Evolutionary conservation across 2,329 filamentous ascomycete species (phyloP).

Genomic region (Dryadomyces quercivorus): DNA sequence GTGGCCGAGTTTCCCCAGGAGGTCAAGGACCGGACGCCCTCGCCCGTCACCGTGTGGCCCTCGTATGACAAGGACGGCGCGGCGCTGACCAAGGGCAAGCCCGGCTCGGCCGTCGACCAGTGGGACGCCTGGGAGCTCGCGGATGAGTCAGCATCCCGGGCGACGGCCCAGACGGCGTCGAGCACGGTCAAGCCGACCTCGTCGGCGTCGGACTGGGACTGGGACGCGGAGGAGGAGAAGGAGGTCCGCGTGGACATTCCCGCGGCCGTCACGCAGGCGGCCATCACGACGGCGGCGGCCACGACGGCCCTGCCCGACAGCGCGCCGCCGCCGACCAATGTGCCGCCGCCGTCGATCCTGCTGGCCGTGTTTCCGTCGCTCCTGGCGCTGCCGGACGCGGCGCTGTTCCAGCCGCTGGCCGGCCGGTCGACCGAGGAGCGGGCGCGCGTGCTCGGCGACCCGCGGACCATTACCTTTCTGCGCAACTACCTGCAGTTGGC

Average conservation of each 20-base stretch:
- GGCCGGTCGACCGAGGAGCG: conserved; percentile 45
- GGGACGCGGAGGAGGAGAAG: conserved; percentile 29
- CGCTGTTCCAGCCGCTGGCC: conserved; percentile 53
- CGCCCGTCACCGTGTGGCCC: conserved; percentile 35
- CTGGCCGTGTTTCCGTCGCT: conserved; percentile 64
- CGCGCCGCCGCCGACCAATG: conserved; percentile 61
- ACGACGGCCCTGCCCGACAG: conserved; percentile 17
- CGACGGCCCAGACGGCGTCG: background rate
- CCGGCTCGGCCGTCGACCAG: conserved; percentile 19
- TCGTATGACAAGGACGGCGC: conserved; percentile 16
- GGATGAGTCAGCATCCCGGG: conserved; percentile 1
- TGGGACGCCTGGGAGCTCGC: conserved; percentile 29
- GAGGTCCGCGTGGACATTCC: background rate
- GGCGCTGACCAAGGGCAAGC: conserved; percentile 4
- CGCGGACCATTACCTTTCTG: conserved; percentile 50
- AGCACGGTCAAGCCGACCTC: background rate
- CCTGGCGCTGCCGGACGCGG: conserved; percentile 51
- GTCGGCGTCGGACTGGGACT: conserved; percentile 30
- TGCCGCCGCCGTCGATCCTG: conserved; percentile 77
- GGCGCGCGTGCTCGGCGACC: conserved; percentile 50
- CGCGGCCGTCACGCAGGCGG: background rate
- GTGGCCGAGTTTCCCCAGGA: conserved; percentile 20
- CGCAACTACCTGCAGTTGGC: conserved; percentile 50
- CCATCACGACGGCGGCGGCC: background rate
- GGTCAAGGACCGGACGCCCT: conserved; percentile 20